phyloP scores from a whole-genome alignment of 768 basidiomycete genomes.

The Russula abietina region DNA sequence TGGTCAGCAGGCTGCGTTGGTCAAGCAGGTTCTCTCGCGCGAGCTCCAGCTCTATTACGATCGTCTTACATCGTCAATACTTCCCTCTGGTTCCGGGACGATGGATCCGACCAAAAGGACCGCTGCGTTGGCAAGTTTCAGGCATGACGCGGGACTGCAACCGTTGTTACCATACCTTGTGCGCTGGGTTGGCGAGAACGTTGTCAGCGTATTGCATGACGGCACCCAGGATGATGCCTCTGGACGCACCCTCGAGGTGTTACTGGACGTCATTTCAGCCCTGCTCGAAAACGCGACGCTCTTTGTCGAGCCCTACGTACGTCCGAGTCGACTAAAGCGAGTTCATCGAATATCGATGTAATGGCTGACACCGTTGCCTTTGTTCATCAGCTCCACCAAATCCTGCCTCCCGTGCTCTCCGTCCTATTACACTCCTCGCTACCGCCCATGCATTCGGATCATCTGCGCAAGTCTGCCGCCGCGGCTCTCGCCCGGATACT shows the following conservation, averaged over 20 bases:
- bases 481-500: conserved; percentile 79
- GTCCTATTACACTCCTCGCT: conserved; percentile 84
- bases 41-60: conserved; percentile 95
- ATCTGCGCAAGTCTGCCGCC: conserved; percentile 74
- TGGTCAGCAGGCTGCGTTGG: conserved; percentile 64
- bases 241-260: conserved; percentile 67
- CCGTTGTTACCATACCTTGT: conserved; percentile 90
- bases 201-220: conserved; percentile 53
- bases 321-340: conserved; percentile 30
- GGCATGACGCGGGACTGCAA: conserved; percentile 86
- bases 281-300: conserved; percentile 81
- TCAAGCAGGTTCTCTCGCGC: conserved; percentile 87
- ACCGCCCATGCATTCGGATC: conserved; percentile 60
- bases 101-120: conserved; percentile 65
- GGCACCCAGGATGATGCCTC: conserved; percentile 53
- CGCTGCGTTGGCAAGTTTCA: conserved; percentile 85
- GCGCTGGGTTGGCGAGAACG: conserved; percentile 90
- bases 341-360: background rate
- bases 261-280: conserved; percentile 80
- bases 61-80: conserved; percentile 76
- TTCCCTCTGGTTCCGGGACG: conserved; percentile 49
- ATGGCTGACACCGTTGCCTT: background rate
- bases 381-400: conserved; percentile 75
- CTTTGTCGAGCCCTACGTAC: conserved; percentile 93
- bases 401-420: conserved; percentile 88